Base-by-base conservation (phyloP, 2,329 filamentous ascomycete genomes). In the Westerdykella ornata region DNA sequence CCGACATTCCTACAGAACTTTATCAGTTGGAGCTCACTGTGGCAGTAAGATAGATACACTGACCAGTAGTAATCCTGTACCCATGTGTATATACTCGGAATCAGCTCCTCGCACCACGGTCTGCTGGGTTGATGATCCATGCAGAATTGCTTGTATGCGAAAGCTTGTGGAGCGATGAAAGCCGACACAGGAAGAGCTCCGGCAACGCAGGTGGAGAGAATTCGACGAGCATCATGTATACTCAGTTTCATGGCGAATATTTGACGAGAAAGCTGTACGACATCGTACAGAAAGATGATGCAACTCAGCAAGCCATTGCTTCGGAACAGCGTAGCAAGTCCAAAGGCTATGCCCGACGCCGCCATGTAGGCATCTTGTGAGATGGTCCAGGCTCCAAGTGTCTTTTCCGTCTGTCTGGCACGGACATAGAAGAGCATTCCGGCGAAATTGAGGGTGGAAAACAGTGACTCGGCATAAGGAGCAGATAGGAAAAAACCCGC, bases 41-140 rank as follows among this genome's bases (percentile, higher is more conserved):
- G n/a, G n/a, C n/a, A 5, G 3, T 6, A 6, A 33, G 12, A 3
- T 8, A 30, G 18, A 14, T 19, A 7, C 13, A 66, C 80, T 64
- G 74, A 94, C 89, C 92, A 98, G 66, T 98, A 97, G 56, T 85
- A 73, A 35, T 75, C 74, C 62, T 98, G 92, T 2, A 97, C 90
- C 72, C 85, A 97, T 0, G 80, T 76, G 67, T 94, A 97, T 45
- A 98, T 89, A 62, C 88, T 94, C 3, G 92, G 92, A 11, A 89
- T 48, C n/a, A 68, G 62, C 14, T 71, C 73, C 15, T 66, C 60
- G 63, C 92, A 98, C 92, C 92, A 98, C 3, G 80, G 77, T 42
- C 85, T 59, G 4, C 36, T 28, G 22, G 37, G 44, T 34, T 43
- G 17, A 29, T 30, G 31, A 15, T 11, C 42, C 37, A 34, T 29